Evolutionary conservation across 768 basidiomycete genomes (phyloP), one percentile per base, ranked within the genome.

Genomic region (Russula ochroleuca): DNA sequence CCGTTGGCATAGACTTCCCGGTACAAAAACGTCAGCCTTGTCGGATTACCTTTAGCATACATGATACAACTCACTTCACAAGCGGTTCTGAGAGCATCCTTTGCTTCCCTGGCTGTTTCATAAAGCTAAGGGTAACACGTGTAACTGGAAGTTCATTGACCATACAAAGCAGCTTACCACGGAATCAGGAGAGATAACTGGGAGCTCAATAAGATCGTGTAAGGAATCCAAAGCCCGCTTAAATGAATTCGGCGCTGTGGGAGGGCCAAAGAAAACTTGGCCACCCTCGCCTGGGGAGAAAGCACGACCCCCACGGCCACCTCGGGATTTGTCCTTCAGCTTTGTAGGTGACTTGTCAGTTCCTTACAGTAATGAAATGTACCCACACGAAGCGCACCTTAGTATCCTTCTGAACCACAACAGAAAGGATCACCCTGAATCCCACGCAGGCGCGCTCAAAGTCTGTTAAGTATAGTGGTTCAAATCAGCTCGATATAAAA

Each of bases 231-330:
- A 25, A 31, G 57, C 53, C 28, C 57, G 31, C 25, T 59, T 54
- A 17, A 59, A 59, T 13, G 57, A 51, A 47, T 64, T 64, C 17
- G 63, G 58, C 37, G 63, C 63, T 23, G 57, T 64, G 23, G 28
- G 43, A 28, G 57, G 63, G 13, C 35, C 35, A 35, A 35, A 35
- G 35, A 35, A 35, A 35, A 35, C 6, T 7, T 35, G 52, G 2
- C 43, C 51, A 52, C 37, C 5, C 43, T 47, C 41, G 6, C 63
- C 58, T 14, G 51, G 50, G 2, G 43, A 23, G n/a, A 28, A 17
- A 10, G 9, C 21, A 28, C 35, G 43, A 14, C 35, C 35, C 7
- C 8, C 31, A 25, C 5, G 41, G 6, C 43, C 33, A 43, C 57
- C 25, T 64, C 43, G 50, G n/a, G 15, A 21, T 33, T 51, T 52